These are phyloP conservation scores for Melampsora abietis-canadensis DNA, from an alignment of 1,284 basidiomycete genomes.

Conservation along the genomic window DNA sequence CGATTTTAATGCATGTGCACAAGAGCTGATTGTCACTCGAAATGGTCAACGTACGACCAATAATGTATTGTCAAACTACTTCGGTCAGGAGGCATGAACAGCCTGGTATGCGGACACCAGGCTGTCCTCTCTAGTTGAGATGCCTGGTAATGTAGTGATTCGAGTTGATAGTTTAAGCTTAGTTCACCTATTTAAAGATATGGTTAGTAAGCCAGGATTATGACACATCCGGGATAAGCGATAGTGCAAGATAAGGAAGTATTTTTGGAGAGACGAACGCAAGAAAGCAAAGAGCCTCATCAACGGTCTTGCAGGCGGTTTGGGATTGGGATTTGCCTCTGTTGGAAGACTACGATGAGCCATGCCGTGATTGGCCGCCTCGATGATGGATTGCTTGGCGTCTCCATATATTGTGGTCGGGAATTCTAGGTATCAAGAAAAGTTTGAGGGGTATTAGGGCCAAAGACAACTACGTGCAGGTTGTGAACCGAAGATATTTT, in stretches of 20 bases:
- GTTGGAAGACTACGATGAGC: conserved; percentile 11
- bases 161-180: conserved; percentile 41
- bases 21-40: neutral
- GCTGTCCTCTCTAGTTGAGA: conserved; percentile 33
- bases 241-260: neutral
- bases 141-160: conserved; percentile 36
- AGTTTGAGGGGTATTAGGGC: neutral
- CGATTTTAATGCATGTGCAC: neutral
- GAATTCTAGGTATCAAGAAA: conserved; percentile 15
- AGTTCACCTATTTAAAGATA: conserved; percentile 17
- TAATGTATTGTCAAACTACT: conserved; percentile 31
- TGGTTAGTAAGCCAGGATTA: neutral
- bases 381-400: conserved; percentile 27
- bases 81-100: conserved; percentile 19
- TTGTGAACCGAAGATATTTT: neutral
- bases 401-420: conserved; percentile 14
- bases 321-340: conserved; percentile 21
- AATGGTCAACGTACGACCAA: conserved; percentile 26
- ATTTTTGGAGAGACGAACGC: conserved; percentile 14
- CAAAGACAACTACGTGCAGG: neutral
- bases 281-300: conserved; percentile 42
- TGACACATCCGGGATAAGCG: neutral
- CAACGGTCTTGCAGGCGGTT: conserved; percentile 33
- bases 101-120: conserved; percentile 24
- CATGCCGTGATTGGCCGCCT: conserved; percentile 27